Conservation (phyloP, 306 rosid species). For the Rosa chinensis region DNA sequence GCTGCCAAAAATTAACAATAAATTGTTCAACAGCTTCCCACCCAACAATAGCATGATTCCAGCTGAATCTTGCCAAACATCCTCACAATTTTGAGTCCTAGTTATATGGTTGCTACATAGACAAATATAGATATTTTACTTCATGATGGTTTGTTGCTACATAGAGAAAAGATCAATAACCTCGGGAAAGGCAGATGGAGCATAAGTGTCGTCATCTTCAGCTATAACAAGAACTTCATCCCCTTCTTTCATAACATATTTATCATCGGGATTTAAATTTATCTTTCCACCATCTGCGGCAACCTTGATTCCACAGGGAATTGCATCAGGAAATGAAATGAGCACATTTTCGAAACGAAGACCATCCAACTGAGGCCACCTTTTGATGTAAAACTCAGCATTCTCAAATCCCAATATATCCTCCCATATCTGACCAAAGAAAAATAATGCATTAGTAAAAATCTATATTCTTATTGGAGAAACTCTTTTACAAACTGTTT, state of each 20-base stretch:
- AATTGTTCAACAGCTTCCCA: background rate
- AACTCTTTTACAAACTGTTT: background rate
- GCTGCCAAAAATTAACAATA: background rate
- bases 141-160: background rate
- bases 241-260: slow-evolving; percentile 70
- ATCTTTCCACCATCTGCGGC: slow-evolving; percentile 87
- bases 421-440: slow-evolving; percentile 90
- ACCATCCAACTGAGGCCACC: slow-evolving; percentile 85
- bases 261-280: slow-evolving; percentile 80
- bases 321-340: slow-evolving; percentile 91
- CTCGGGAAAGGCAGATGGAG: slow-evolving; percentile 84
- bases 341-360: slow-evolving; percentile 62
- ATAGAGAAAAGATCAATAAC: slow-evolving; percentile 43
- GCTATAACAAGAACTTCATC: slow-evolving; percentile 98
- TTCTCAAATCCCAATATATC: slow-evolving; percentile 97
- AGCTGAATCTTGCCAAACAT: background rate
- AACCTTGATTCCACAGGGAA: slow-evolving; percentile 94
- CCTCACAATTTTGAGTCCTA: background rate
- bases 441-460: background rate
- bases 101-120: background rate
- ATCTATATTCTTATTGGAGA: background rate
- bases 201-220: slow-evolving; percentile 93
- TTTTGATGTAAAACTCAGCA: slow-evolving; percentile 94
- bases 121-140: background rate
- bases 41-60: background rate